Percentiles rank a stretch among this genome's conserved stretches.
Evolutionary conservation across 805 yeast genomes (phyloP).

Genomic region (Schizosaccharomyces octosporus): DNA sequence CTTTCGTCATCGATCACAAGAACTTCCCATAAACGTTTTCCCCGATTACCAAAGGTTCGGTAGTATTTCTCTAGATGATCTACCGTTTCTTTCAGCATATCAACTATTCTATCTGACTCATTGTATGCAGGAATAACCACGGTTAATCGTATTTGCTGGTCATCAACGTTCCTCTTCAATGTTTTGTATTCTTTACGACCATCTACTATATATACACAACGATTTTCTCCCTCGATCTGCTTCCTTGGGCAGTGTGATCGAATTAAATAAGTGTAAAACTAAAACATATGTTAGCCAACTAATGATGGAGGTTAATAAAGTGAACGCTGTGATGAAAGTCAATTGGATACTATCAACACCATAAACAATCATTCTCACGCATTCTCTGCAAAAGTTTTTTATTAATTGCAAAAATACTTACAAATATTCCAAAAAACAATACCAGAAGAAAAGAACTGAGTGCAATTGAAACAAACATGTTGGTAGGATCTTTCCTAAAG

Average conservation of each 20-base stretch:
- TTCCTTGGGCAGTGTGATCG: background rate
- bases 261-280: background rate
- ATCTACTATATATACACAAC: background rate
- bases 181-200: background rate
- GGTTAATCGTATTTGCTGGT: constrained; percentile 19
- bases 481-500: background rate
- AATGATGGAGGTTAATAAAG: background rate
- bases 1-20: constrained; percentile 84
- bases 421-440: background rate
- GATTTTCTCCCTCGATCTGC: background rate
- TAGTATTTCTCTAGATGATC: constrained; percentile 7
- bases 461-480: background rate
- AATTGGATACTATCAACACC: too few relatives aligned
- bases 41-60: constrained; percentile 7
- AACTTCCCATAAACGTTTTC: constrained; percentile 35
- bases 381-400: too few relatives aligned
- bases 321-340: too few relatives aligned
- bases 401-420: background rate
- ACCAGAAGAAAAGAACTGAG: background rate
- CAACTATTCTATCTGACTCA: constrained; percentile 46
- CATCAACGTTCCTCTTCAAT: background rate
- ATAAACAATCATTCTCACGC: too few relatives aligned
- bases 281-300: background rate
- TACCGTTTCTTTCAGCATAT: constrained; percentile 44
- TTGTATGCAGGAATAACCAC: constrained; percentile 87